Base-by-base conservation (phyloP, 2,329 filamentous ascomycete species). In the Escovopsis weberi region DNA sequence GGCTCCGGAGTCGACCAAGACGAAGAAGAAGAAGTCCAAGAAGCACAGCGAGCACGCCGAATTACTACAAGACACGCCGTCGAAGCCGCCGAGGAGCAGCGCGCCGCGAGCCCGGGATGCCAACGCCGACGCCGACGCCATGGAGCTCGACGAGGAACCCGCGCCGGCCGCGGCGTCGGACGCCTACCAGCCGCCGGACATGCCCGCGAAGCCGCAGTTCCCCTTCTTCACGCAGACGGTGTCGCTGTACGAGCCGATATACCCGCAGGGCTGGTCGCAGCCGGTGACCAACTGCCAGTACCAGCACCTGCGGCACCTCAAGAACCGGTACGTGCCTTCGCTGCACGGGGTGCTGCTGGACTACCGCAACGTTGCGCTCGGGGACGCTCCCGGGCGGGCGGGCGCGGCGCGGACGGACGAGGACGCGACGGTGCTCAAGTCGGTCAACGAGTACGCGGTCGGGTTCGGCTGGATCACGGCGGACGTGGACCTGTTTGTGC, bases 401-500 rank as follows among this genome's bases (percentile, higher is more conserved):
- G 63, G 65, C 33, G 64, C 65, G 19, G 69, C 70, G 2, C 58
- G 64, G 5, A 66, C 69, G 12, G 69, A 77, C 45, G 56, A 68
- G 33, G 66, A 66, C 19, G 61, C 65, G 0, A 63, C 71, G 23
- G 58, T 66, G 12, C 57, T 70, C 46, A 57, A 69, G 39, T 74
- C 74, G 5, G 65, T 84, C 35, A 79, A 85, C 62, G 91, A 96
- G 62, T 93, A 88, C 56, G 85, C 83, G 7, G 85, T 86, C 23
- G 81, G 80, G 19, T 95, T 84, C 56, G 76, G 85, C 39, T 96
- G 89, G 80, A 74, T 94, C 19, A 94, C 86, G 0, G 86, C 82
- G 1, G 86, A 93, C 19, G 82, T 94, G 48, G 70, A 93, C 37
- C 66, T 96, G 15, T 93, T 94, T 58, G 74, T 82, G 30, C 89